Evolutionary conservation across 2,329 filamentous ascomycete species (phyloP).

Genomic region (Alternaria atra): DNA sequence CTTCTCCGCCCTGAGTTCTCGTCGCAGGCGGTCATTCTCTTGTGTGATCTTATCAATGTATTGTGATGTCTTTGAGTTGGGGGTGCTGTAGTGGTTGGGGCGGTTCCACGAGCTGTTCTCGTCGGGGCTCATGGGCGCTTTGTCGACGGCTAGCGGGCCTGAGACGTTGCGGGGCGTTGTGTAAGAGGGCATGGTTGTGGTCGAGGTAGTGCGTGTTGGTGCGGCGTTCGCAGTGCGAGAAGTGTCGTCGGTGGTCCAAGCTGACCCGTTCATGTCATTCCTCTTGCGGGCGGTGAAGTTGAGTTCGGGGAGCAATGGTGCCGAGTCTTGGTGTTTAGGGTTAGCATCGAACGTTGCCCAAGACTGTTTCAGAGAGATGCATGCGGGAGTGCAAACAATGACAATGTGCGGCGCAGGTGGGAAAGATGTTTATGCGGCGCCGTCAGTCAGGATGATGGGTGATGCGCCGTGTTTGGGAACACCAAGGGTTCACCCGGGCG

Average conservation of each 20-base stretch:
- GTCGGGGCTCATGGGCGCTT: constrained; percentile 33
- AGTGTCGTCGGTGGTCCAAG: constrained; percentile 26
- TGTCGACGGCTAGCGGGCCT: constrained; percentile 46
- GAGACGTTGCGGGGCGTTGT: constrained; percentile 43
- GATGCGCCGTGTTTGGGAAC: constrained; percentile 35
- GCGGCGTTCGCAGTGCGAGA: constrained; percentile 24
- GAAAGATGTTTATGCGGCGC: constrained; percentile 31
- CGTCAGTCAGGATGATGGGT: constrained; percentile 19
- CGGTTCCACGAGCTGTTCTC: constrained; percentile 39
- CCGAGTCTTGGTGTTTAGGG: constrained; percentile 17
- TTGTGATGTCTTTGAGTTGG: constrained; percentile 49
- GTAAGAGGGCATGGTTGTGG: constrained; percentile 38
- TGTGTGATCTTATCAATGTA: constrained; percentile 80
- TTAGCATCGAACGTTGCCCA: constrained; percentile 32
- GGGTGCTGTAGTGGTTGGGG: constrained; percentile 40
- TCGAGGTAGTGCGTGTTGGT: constrained; percentile 21
- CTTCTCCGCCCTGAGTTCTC: constrained; percentile 63
- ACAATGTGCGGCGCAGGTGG: constrained; percentile 13
- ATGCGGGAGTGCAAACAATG: constrained; percentile 16
- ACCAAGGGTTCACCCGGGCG: constrained; percentile 16
- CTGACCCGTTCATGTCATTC: constrained; percentile 45
- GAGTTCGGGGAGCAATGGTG: constrained; percentile 33
- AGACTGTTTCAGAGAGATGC: background rate
- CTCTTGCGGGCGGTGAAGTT: constrained; percentile 26
- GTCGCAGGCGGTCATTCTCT: constrained; percentile 79